Conservation (phyloP, 1,284 basidiomycete species). For the Cryptococcus floricola region DNA sequence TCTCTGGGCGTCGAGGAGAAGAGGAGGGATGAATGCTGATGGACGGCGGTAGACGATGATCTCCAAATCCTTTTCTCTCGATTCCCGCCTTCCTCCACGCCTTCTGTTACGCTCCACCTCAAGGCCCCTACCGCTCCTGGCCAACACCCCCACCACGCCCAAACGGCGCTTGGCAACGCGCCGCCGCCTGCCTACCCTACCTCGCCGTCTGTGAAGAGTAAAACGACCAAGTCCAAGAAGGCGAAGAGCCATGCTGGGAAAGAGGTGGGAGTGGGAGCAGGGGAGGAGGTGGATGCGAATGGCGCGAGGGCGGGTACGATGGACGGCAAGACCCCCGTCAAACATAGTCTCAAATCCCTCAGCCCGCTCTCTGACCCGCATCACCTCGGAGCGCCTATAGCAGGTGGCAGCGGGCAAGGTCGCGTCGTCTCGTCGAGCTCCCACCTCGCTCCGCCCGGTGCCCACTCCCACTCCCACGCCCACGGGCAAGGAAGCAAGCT, state of each 20-base stretch:
- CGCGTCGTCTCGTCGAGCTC: too few species aligned
- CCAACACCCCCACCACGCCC: constrained; percentile 18
- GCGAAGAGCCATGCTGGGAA: background rate
- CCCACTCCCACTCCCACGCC: background rate
- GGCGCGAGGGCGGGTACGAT: background rate
- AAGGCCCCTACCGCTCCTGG: constrained; percentile 18
- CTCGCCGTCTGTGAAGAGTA: background rate
- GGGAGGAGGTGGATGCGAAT: background rate
- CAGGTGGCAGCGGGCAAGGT: too few species aligned
- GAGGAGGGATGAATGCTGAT: background rate
- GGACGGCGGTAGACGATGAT: constrained; percentile 43
- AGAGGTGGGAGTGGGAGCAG: background rate
- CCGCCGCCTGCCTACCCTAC: constrained; percentile 21
- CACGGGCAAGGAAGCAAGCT: constrained; percentile 1
- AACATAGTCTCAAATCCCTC: background rate
- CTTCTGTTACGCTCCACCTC: constrained; percentile 43
- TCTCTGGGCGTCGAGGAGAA: background rate
- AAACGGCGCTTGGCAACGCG: background rate
- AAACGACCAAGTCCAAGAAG: constrained; percentile 1
- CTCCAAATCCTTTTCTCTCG: constrained; percentile 44
- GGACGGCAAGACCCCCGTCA: background rate
- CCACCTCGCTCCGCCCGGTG: background rate
- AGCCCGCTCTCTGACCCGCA: background rate
- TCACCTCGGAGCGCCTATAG: background rate
- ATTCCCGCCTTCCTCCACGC: constrained; percentile 31